Evolutionary conservation across 371 early-diverging fungal genomes (phyloP), one percentile per base, ranked within the genome.

Genomic region (Cokeromyces recurvatus): DNA sequence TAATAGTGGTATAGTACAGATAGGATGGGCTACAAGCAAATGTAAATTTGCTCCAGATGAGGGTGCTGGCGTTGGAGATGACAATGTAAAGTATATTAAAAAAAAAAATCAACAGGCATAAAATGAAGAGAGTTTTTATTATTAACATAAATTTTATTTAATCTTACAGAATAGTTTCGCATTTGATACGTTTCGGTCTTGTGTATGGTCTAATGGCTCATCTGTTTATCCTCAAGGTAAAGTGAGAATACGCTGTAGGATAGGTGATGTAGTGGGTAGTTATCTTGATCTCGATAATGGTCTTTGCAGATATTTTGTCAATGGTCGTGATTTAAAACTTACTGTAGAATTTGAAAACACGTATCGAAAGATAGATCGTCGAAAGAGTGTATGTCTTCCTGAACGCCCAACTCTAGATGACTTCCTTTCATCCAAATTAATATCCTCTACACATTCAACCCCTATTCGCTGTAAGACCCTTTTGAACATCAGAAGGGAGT

Each of bases 31-130:
- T 3, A 78, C 84, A 1, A 62, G 60, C 22, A 71, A 71, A 23
- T 78, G 81, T 34, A 71, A 70, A 6, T 83, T 83, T 47, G 68
- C 74, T 19, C 84, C 84, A 1, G 84, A 83, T 34, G 81, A 83
- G 43, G 84, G 84, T 14, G 71, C 74, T 38, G 84, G 81, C 21
- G 66, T 81, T 9, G 82, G 82, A 2, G 82, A 81, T 54, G 82
- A 81, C 35, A 49, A 70, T 39, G 81, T 78, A 72, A 63, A n/a
- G 9, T 34, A 5, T 14, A 11, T 34, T n/a, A n/a, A n/a, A n/a
- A n/a, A n/a, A n/a, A n/a, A n/a, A n/a, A n/a, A n/a, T n/a, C n/a
- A n/a, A n/a, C n/a, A n/a, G n/a, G n/a, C n/a, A n/a, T n/a, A n/a
- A n/a, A n/a, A n/a, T n/a, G n/a, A n/a, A n/a, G n/a, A n/a, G n/a